Evolutionary conservation across 441 rosid species (phyloP), one percentile per base, ranked within the genome.

Genomic region (Adansonia rubrostipa): DNA sequence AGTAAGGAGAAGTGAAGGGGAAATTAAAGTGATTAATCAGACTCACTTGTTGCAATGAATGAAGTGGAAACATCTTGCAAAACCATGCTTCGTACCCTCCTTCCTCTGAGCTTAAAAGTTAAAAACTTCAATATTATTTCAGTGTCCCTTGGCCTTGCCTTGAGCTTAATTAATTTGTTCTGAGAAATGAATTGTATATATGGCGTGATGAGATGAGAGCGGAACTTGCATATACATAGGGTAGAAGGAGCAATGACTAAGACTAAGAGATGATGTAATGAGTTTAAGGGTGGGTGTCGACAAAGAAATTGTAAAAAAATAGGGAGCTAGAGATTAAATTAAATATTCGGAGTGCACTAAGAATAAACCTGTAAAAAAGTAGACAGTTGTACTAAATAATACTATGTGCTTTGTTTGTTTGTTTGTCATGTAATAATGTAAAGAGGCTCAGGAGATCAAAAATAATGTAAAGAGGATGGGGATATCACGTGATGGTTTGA

Each of bases 31-130:
- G 69, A 64, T 33, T 1, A 63, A 44, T 66, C 36, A 50, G 60
- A 70, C 77, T 78, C 68, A 78, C 81, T 54, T 28, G 73, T 64
- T 64, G 77, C 71, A 53, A 11, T 42, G 69, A 50, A 28, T 14
- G 77, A 53, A 42, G 65, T 63, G 73, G 58, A 54, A 63, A 53
- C 15, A 20, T 40, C 75, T 50, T 50, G 74, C 58, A 50, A 24
- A 70, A 22, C 44, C 75, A 72, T 77, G 66, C 50, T 40, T 45
- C 5, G 33, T 9, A 15, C 65, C 61, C 50, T 60, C 57, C 48
- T 47, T 54, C 60, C 17, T 60, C 42, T 24, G 61, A 47, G 17
- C 61, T 28, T 22, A 3, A 3, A 11, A 9, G 8, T 42, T 20
- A 28, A 65, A 63, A 66, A 11, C 79, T 57, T 40, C 66, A 14